Percentiles rank a stretch among this genome's conserved stretches.
phyloP scores from a whole-genome alignment of 768 basidiomycete genomes.

The Solioccasus polychromus region DNA sequence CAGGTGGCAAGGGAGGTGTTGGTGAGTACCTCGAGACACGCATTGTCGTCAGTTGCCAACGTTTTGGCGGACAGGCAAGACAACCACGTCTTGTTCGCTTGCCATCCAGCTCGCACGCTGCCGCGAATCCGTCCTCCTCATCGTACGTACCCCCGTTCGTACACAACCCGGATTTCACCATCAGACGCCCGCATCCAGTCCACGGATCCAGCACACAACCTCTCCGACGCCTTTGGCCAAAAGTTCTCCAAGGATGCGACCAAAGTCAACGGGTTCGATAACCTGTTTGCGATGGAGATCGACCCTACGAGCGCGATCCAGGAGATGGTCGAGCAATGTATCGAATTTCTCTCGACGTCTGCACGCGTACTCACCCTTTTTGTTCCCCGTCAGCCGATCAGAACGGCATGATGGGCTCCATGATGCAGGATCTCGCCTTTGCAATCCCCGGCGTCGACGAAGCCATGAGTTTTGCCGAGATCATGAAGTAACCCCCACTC shows the following conservation, averaged over 20 bases:
- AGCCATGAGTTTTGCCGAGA: slow-evolving; percentile 99
- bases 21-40: slow-evolving; percentile 48
- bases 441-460: slow-evolving; percentile 99
- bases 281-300: slow-evolving; percentile 98
- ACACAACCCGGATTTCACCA: not conserved
- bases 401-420: slow-evolving; percentile 94
- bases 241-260: slow-evolving; percentile 99
- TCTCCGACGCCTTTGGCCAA: slow-evolving; percentile 97
- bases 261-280: slow-evolving; percentile 95
- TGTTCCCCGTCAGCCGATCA: slow-evolving; percentile 59
- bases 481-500: slow-evolving; percentile 79
- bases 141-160: slow-evolving; percentile 51
- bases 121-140: slow-evolving; percentile 94
- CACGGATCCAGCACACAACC: slow-evolving; percentile 99
- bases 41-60: not conserved
- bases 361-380: not conserved
- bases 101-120: slow-evolving; percentile 92
- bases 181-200: slow-evolving; percentile 51
- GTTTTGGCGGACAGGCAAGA: slow-evolving; percentile 69
- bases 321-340: slow-evolving; percentile 98
- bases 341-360: slow-evolving; percentile 20
- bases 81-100: slow-evolving; percentile 94
- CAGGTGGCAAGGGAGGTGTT: slow-evolving; percentile 98
- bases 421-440: slow-evolving; percentile 99
- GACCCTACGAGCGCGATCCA: slow-evolving; percentile 97